Evolutionary conservation across 164 flowering plant species (phyloP).

Genomic region (Taxillus chinensis): DNA sequence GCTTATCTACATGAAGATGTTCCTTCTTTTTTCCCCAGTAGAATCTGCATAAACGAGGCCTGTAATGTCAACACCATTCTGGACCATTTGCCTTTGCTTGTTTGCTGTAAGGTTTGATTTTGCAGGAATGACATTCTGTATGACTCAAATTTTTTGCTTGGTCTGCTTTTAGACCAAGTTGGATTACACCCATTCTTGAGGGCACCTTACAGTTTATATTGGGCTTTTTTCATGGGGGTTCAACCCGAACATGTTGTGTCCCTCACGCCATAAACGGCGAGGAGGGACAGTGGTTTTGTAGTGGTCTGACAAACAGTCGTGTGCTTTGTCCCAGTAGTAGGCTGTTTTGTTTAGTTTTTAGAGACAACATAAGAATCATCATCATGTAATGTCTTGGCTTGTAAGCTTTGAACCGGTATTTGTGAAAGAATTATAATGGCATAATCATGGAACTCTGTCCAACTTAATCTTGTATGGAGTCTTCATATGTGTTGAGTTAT

Average conservation of each 20-base stretch:
- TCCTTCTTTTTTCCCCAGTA: neutral
- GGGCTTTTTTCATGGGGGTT: slow-evolving; percentile 10
- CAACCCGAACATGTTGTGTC: slow-evolving; percentile 5
- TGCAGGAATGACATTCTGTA: slow-evolving; percentile 22
- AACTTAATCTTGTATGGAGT: too few species aligned
- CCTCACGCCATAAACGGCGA: neutral
- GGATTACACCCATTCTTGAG: slow-evolving; percentile 8
- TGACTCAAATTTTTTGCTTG: slow-evolving; percentile 20
- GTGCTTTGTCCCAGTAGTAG: too few species aligned
- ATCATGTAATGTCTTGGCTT: too few species aligned
- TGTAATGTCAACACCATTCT: slow-evolving; percentile 5
- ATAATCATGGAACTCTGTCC: too few species aligned
- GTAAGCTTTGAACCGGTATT: too few species aligned
- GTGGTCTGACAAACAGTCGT: neutral
- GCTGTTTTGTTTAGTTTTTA: too few species aligned
- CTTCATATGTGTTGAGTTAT: too few species aligned
- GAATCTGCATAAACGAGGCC: slow-evolving; percentile 7
- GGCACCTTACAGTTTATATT: slow-evolving; percentile 14
- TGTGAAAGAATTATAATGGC: too few species aligned
- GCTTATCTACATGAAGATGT: neutral
- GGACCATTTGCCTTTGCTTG: slow-evolving; percentile 9
- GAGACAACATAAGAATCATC: too few species aligned
- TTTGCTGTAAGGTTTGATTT: slow-evolving; percentile 28
- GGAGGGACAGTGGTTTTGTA: slow-evolving; percentile 9
- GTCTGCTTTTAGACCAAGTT: slow-evolving; percentile 20